phyloP scores from a whole-genome alignment of 805 yeast genomes.

The Saccharomycopsis sp. region DNA sequence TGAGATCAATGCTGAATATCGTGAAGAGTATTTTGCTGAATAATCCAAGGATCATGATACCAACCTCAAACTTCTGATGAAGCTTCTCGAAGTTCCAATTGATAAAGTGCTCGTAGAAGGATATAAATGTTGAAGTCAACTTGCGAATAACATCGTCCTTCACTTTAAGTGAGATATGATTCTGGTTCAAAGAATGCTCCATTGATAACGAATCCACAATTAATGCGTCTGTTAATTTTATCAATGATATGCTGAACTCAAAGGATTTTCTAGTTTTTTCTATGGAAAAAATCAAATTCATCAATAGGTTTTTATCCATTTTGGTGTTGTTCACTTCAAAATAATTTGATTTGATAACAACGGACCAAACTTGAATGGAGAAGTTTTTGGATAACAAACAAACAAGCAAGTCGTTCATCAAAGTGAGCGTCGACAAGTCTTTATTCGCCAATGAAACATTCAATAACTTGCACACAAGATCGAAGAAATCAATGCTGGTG shows the following conservation, averaged over 20 bases:
- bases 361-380: conserved; percentile 74
- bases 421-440: conserved; percentile 5
- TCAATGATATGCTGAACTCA: conserved; percentile 52
- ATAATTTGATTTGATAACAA: conserved; percentile 58
- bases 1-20: conserved; percentile 47
- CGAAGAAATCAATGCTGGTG: conserved; percentile 23
- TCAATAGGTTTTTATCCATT: conserved; percentile 35
- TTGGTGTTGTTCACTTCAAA: conserved; percentile 35
- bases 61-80: conserved; percentile 55
- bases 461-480: conserved; percentile 15
- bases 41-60: conserved; percentile 44
- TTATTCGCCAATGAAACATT: conserved; percentile 5
- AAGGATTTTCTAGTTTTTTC: conserved; percentile 68
- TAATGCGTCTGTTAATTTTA: conserved; percentile 48
- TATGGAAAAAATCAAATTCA: conserved; percentile 57
- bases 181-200: conserved; percentile 21
- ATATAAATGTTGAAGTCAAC: conserved; percentile 50
- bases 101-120: conserved; percentile 65
- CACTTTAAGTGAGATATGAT: conserved; percentile 32
- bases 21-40: conserved; percentile 49
- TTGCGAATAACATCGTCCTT: conserved; percentile 51
- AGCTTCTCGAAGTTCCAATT: conserved; percentile 59
- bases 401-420: conserved; percentile 12
- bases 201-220: conserved; percentile 39
- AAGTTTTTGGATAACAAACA: conserved; percentile 28